Percentiles rank a stretch among this genome's conserved stretches.
phyloP scores from a whole-genome alignment of 2,329 filamentous ascomycete species.

The Colletotrichum sp. region DNA sequence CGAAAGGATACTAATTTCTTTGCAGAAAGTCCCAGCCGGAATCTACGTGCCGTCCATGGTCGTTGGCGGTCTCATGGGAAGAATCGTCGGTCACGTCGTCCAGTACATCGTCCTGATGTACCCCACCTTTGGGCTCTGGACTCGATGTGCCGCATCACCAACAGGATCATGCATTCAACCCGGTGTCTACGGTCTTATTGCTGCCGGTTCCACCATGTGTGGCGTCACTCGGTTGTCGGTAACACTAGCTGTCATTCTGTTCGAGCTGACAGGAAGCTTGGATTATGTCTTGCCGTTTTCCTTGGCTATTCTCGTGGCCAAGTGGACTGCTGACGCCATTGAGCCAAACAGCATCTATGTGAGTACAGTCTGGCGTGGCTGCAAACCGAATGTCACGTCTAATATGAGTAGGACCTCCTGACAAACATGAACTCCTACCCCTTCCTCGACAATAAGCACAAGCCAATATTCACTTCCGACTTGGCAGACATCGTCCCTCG shows the following conservation, averaged over 20 bases:
- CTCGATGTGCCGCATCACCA: conserved; percentile 70
- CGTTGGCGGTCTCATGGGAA: conserved; percentile 88
- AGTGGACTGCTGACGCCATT: conserved; percentile 96
- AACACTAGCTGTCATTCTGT: conserved; percentile 91
- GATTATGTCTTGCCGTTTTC: conserved; percentile 97
- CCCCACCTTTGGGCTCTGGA: conserved; percentile 75
- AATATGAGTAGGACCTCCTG: conserved; percentile 70
- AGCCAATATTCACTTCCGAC: conserved; percentile 87
- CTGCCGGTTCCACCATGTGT: conserved; percentile 96
- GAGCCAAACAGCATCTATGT: conserved; percentile 94
- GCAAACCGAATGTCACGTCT: conserved; percentile 21
- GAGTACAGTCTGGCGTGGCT: conserved; percentile 31
- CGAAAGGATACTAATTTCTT: conserved; percentile 14
- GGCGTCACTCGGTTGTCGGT: conserved; percentile 93
- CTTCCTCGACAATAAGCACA: conserved; percentile 95
- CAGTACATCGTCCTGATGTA: conserved; percentile 81
- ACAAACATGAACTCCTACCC: conserved; percentile 98
- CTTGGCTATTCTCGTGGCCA: conserved; percentile 88
- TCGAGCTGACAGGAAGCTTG: conserved; percentile 92
- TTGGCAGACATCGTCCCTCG: conserved; percentile 85
- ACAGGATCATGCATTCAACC: conserved; percentile 89
- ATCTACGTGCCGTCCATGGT: conserved; percentile 99
- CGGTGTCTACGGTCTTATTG: conserved; percentile 94
- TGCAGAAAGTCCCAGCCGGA: conserved; percentile 87
- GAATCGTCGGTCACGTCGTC: conserved; percentile 83